Base-by-base conservation (phyloP, 768 basidiomycete species). In the Naematelia aurantialba region DNA sequence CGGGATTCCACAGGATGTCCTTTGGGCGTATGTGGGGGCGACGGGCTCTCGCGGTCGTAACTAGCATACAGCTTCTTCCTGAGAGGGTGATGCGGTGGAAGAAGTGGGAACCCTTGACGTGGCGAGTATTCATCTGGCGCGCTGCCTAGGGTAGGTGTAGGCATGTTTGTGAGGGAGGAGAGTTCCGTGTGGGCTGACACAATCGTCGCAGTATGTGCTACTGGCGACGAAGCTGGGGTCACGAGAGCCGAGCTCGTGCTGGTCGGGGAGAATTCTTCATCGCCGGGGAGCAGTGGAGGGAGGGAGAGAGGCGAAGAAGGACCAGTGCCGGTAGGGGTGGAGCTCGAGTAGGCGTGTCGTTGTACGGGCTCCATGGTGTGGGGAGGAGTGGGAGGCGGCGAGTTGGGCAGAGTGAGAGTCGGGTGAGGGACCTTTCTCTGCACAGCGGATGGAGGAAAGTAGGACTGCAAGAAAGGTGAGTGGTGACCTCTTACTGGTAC, bases 1-100 rank as follows among this genome's bases (percentile, higher is more conserved):
- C 56, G 22, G 44, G 21, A 25, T 54, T 47, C 27, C 24, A 73
- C 2, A 19, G 71, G 71, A 44, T 73, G 71, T 26, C 71, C 71
- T 45, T 73, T 73, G 19, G 71, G 71, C 3, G 71, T 73, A 25
- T 57, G 54, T 39, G 71, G 68, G 2, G 68, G 68, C 11, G 50
- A 45, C 25, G 22, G 13, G 13, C 10, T 26, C 4, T 27, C 17
- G 21, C 52, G 42, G 29, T 65, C 52, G 19, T 53, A 39, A 34
- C 22, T 19, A 26, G 53, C 52, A 31, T 55, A 58, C 54, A 60
- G 60, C 42, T 66, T 63, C 8, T 58, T 64, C 31, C 54, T 49
- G 10, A 67, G 56, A 14, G 67, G 65, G 52, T 66, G 60, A 46
- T 71, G 64, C 14, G 69, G 64, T 3, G 65, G 67, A 17, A 71